Evolutionary conservation across 805 yeast genomes (phyloP).

Genomic region (Yamadazyma philogaea): DNA sequence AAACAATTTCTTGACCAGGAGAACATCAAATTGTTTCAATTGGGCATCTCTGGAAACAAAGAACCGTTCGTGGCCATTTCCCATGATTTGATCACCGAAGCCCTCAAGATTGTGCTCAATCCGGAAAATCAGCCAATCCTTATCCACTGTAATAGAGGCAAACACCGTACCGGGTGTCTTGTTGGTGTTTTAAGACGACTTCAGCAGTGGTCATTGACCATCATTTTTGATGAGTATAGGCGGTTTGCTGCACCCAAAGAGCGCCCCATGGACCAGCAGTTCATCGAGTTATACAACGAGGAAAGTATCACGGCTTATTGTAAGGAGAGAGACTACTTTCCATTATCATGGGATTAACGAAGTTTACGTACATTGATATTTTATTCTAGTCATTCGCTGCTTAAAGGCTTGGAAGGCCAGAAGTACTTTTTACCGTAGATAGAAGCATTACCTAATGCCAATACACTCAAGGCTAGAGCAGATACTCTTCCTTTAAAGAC

Average conservation of each 20-base stretch:
- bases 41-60: constrained; percentile 93
- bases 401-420: constrained; percentile 27
- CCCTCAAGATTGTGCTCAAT: constrained; percentile 74
- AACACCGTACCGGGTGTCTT: constrained; percentile 94
- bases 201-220: constrained; percentile 89
- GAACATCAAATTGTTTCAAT: constrained; percentile 70
- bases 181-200: constrained; percentile 88
- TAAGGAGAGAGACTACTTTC: constrained; percentile 53
- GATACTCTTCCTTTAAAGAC: constrained; percentile 55
- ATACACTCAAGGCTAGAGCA: constrained; percentile 56
- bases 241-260: constrained; percentile 94
- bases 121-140: constrained; percentile 89
- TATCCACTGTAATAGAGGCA: constrained; percentile 95
- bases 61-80: constrained; percentile 84
- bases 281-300: constrained; percentile 85
- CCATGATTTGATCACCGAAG: constrained; percentile 67
- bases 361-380: constrained; percentile 12
- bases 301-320: constrained; percentile 58
- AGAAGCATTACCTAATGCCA: constrained; percentile 60
- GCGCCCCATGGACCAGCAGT: constrained; percentile 92
- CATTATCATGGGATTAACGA: constrained; percentile 58
- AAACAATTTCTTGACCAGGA: constrained; percentile 57
- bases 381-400: background rate
- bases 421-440: constrained; percentile 71
- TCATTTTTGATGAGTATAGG: constrained; percentile 94